Conservation (phyloP, 768 basidiomycete genomes). For the Russula olivacea region DNA sequence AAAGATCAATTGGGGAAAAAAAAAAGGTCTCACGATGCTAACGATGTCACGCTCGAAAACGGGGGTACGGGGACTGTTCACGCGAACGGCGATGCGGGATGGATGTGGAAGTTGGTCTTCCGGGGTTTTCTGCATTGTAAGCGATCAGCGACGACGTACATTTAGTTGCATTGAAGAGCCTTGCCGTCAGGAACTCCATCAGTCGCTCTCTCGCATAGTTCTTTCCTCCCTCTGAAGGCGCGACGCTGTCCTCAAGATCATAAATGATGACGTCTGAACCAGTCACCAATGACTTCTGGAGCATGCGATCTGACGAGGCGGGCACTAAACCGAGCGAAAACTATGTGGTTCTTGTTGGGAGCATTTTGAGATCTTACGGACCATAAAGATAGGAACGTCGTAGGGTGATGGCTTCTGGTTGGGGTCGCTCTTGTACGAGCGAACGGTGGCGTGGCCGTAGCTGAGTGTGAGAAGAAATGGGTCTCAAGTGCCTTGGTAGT, state of each 20-base stretch:
- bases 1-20: background rate
- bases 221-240: conserved; percentile 55
- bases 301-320: conserved; percentile 71
- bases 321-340: conserved; percentile 48
- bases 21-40: conserved; percentile 43
- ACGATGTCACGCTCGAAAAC: conserved; percentile 61
- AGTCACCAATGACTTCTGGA: conserved; percentile 63
- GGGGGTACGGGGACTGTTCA: conserved; percentile 61
- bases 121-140: conserved; percentile 4
- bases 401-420: background rate
- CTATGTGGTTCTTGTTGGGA: background rate
- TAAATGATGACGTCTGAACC: conserved; percentile 75
- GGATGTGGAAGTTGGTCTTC: conserved; percentile 37
- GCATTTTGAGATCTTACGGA: conserved; percentile 20
- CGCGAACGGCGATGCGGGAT: conserved; percentile 58
- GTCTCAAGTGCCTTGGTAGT: background rate
- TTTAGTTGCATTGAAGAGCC: conserved; percentile 19
- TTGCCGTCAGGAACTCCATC: conserved; percentile 49
- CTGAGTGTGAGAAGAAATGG: background rate
- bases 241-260: conserved; percentile 84
- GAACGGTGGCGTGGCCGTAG: background rate
- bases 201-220: conserved; percentile 51
- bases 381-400: conserved; percentile 49
- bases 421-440: background rate
- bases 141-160: background rate